Conservation (phyloP, 257 asterid species). For the Solanum boliviense region DNA sequence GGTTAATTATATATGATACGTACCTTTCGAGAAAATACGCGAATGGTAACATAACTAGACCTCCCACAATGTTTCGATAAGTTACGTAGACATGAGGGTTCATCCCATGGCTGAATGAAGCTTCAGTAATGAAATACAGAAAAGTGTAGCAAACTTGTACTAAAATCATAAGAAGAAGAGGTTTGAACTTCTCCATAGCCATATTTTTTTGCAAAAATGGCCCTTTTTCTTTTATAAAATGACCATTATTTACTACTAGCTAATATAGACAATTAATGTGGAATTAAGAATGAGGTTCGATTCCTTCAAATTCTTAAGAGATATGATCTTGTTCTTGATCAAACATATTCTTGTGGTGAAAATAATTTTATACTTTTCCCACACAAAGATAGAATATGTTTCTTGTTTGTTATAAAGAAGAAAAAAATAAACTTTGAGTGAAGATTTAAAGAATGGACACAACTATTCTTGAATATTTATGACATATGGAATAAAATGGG, state of each 20-base stretch:
- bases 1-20: neutral
- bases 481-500: neutral
- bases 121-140: conserved; percentile 58
- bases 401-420: neutral
- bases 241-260: neutral
- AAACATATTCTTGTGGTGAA: conserved; percentile 3
- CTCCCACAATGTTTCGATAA: conserved; percentile 48
- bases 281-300: conserved; percentile 5
- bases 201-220: neutral
- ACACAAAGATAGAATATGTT: neutral
- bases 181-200: conserved; percentile 26
- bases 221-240: neutral
- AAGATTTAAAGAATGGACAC: neutral
- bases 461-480: neutral
- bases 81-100: conserved; percentile 62
- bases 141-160: conserved; percentile 45
- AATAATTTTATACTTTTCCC: neutral
- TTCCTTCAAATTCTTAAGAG: conserved; percentile 26
- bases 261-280: conserved; percentile 3
- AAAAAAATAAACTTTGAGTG: neutral
- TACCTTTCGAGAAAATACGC: conserved; percentile 73
- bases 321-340: conserved; percentile 25
- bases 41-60: conserved; percentile 46
- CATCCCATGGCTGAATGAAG: conserved; percentile 81
- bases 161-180: conserved; percentile 61